These are phyloP conservation scores for Dicorynia guianensis DNA, from an alignment of 306 rosid species.

Conservation along the genomic window DNA sequence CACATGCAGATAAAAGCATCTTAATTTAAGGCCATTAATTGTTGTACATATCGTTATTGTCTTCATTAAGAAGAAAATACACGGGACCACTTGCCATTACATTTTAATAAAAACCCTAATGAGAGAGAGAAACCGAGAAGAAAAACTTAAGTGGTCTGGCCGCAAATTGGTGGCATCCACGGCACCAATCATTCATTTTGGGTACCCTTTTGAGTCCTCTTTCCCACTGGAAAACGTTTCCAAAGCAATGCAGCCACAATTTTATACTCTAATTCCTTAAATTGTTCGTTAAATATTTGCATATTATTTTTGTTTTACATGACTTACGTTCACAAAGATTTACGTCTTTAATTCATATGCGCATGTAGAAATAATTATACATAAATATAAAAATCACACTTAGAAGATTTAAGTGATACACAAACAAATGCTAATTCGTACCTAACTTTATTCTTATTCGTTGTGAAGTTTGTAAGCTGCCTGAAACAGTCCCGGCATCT, in stretches of 20 bases:
- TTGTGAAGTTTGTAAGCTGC: background rate
- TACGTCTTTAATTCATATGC: too few relatives aligned
- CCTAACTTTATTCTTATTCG: too few relatives aligned
- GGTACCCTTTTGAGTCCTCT: background rate
- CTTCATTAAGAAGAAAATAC: background rate
- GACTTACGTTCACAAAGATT: too few relatives aligned
- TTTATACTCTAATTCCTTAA: slow-evolving; percentile 30
- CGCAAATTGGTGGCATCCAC: slow-evolving; percentile 64
- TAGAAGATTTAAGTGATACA: too few relatives aligned
- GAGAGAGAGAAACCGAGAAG: slow-evolving; percentile 35
- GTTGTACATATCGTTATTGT: background rate
- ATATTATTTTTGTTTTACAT: too few relatives aligned
- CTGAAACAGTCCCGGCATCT: slow-evolving; percentile 33
- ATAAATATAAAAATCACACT: too few relatives aligned
- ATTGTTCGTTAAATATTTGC: background rate
- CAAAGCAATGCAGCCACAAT: slow-evolving; percentile 31
- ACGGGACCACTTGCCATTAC: slow-evolving; percentile 48
- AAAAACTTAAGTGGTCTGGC: slow-evolving; percentile 56
- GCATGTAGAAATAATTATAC: too few relatives aligned
- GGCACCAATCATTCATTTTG: slow-evolving; percentile 44
- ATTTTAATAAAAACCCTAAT: slow-evolving; percentile 33
- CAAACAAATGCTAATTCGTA: too few relatives aligned
- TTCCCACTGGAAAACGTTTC: slow-evolving; percentile 23
- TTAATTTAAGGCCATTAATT: slow-evolving; percentile 37
- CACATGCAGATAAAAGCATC: slow-evolving; percentile 36